Evolutionary conservation across 768 basidiomycete species (phyloP).

Genomic region (Russula earlei): DNA sequence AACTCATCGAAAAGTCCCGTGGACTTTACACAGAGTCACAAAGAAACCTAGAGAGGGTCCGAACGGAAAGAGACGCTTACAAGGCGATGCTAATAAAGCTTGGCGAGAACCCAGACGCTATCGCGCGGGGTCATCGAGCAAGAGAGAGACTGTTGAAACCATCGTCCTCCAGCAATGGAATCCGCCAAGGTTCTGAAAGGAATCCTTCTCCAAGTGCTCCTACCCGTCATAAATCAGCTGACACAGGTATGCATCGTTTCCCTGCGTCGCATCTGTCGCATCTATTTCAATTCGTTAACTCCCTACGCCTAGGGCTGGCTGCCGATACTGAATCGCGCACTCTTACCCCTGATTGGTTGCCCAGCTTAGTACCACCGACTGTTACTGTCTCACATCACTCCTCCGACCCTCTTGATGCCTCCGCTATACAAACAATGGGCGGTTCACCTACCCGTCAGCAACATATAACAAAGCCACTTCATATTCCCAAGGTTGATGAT

Average conservation of each 20-base stretch:
- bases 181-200: constrained; percentile 20
- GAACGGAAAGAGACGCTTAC: constrained; percentile 67
- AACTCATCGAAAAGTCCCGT: constrained; percentile 87
- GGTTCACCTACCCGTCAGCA: background rate
- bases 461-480: constrained; percentile 5
- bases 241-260: constrained; percentile 26
- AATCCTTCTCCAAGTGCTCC: constrained; percentile 14
- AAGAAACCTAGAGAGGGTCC: constrained; percentile 79
- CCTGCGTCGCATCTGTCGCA: background rate
- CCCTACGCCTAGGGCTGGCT: background rate
- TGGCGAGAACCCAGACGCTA: constrained; percentile 39
- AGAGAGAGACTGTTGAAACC: constrained; percentile 26
- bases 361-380: background rate
- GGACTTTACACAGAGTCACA: constrained; percentile 68
- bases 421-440: background rate
- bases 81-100: constrained; percentile 28
- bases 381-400: constrained; percentile 3
- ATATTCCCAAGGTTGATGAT: constrained; percentile 2
- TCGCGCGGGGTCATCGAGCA: constrained; percentile 25
- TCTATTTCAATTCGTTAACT: background rate
- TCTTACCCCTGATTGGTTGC: constrained; percentile 16
- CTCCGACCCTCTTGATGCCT: background rate
- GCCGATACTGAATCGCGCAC: background rate
- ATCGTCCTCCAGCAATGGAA: constrained; percentile 25
- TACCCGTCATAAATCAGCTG: constrained; percentile 25